Base-by-base conservation (phyloP, 2,329 filamentous ascomycete species). In the Sporothrix protearum region DNA sequence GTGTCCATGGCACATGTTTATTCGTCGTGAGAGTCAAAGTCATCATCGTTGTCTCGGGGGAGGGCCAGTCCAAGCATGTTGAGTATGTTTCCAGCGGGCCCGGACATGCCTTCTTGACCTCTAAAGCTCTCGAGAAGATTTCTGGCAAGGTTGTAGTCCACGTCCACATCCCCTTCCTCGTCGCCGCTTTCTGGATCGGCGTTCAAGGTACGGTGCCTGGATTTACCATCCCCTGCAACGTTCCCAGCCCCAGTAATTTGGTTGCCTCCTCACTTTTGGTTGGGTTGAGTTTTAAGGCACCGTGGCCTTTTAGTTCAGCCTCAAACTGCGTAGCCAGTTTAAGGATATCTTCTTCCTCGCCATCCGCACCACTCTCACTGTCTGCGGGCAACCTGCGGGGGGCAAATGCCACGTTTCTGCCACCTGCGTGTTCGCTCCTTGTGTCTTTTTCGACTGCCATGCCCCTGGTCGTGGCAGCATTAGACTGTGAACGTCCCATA, bases 91-190 rank as follows among this genome's bases (percentile, higher is more conserved):
- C 94, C 90, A 1, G 92, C 92, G 0, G 96, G 96, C 0, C 96
- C 96, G 42, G 93, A 85, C 83, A 91, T 88, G 14, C 96, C 96
- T 22, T 85, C 93, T 79, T 98, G 95, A 19, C 92, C 91, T 78
- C 97, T 96, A 81, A 99, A 94, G 76, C 93, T 95, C 79, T 97
- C 93, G 1, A 99, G 84, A 70, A 99, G 84, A 77, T 98, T 98
- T 79, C 92, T 93, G 22, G 92, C 94, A 30, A 99, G 84, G 73
- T 96, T 95, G 76, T 94, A 92, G 78, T 98, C 92, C 36, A 96
- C 88, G 74, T 94, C 85, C 4, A 96, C 86, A 69, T 91, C 89
- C 0, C 87, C 85, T 9, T 86, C 84, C 2, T 70, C 69, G 3
- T 87, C 82, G 30, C 84, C 82, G 30, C 84, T 83, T 36, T 85